phyloP scores from a whole-genome alignment of 768 basidiomycete genomes.

The Boletus pseudo-olivaceus region DNA sequence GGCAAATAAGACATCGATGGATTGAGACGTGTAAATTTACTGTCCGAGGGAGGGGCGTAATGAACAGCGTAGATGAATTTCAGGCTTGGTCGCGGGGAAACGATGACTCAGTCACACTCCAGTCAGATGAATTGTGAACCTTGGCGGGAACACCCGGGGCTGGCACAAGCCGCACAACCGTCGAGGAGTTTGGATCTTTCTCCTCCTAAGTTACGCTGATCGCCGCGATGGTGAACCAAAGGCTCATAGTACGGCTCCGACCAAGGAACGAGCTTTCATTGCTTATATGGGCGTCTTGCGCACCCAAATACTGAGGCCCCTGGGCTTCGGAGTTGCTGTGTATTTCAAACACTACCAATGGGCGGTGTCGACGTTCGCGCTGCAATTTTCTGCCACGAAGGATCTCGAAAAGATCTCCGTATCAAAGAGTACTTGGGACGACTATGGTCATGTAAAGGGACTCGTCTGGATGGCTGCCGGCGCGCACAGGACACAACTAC shows the following conservation, averaged over 20 bases:
- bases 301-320: not conserved
- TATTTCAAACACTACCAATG: not conserved
- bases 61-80: not conserved
- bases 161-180: not conserved
- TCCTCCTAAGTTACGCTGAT: too few relatives aligned
- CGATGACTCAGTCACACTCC: not conserved
- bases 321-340: not conserved
- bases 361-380: not conserved
- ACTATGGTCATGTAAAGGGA: too few relatives aligned
- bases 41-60: not conserved
- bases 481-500: too few relatives aligned
- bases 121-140: not conserved
- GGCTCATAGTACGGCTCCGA: too few relatives aligned
- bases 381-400: not conserved
- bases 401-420: not conserved
- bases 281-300: not conserved
- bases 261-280: not conserved
- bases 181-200: not conserved
- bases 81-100: not conserved
- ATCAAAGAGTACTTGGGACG: not conserved
- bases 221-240: too few relatives aligned
- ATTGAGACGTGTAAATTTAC: too few relatives aligned
- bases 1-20: too few relatives aligned
- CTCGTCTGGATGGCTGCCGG: too few relatives aligned
- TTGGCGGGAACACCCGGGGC: not conserved